Base-by-base conservation (phyloP, 768 basidiomycete genomes). In the Phylloporus arenicola region DNA sequence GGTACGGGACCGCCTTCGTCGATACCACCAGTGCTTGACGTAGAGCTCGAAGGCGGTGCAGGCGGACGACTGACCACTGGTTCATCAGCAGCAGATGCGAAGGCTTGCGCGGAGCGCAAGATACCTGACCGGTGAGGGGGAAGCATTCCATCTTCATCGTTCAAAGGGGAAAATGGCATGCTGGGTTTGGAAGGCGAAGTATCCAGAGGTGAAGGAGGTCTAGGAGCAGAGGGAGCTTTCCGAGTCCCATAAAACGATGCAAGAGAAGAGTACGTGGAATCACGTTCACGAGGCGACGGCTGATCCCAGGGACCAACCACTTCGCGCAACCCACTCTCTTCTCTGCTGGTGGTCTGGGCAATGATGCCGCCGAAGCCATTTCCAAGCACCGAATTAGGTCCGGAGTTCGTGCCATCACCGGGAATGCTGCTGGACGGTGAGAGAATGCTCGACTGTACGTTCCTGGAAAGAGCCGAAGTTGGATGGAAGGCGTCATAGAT, bases 401-500 rank as follows among this genome's bases (percentile, higher is more conserved):
- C 59, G 1, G 39, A 27, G 20, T 39, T 48, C 20, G 47, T 27
- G 6, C 52, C 47, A 35, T 68, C 68, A 16, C 58, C 50, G 16
- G 66, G 37, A 33, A 54, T 10, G 11, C 43, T 50, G 10, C 54
- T 48, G 4, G 57, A 45, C 7, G 59, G 48, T 9, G 64, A 59
- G 17, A 68, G 54, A 47, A 64, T 41, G 25, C 52, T 52, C 12
- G 53, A 37, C n/a, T 67, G 67, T 24, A 53, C 37, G 37, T 54
- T 65, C 56, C 68, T 60, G 14, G 67, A 56, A 22, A 61, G 24
- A 8, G 61, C 16, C 1, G 72, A 73, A 1, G 84, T 77, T 1
- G 83, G 80, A 63, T 90, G 84, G 72, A 91, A 92, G 2, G 88
- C 84, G 59, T 92, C 89, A 62, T 80, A 91, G 1, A 85, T 78